Evolutionary conservation across 108 stramenopile species (phyloP).

Genomic region (Phaeodactylum tricornutum): DNA sequence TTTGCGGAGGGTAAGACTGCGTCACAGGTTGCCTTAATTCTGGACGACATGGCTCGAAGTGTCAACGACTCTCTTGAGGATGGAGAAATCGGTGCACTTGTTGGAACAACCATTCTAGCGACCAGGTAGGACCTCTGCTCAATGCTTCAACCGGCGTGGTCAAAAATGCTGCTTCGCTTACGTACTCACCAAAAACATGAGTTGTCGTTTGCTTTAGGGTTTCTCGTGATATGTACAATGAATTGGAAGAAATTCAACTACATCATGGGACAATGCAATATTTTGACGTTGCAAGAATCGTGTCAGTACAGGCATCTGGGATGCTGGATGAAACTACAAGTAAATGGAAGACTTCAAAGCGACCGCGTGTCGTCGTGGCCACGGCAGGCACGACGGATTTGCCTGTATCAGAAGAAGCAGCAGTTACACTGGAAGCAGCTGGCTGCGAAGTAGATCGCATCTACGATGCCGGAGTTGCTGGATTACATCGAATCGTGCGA

Average conservation of each 20-base stretch:
- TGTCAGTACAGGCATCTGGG: conserved; percentile 53
- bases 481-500: conserved; percentile 82
- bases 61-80: conserved; percentile 55
- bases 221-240: conserved; percentile 25
- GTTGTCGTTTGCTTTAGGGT: too few species aligned
- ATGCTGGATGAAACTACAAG: too few species aligned
- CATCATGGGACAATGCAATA: conserved; percentile 51
- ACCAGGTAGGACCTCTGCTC: conserved; percentile 57
- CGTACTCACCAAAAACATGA: too few species aligned
- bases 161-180: too few species aligned
- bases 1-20: conserved; percentile 77
- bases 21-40: conserved; percentile 56
- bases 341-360: too few species aligned
- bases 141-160: too few species aligned
- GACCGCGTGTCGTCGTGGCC: conserved; percentile 68
- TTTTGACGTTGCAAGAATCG: conserved; percentile 48
- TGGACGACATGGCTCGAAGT: conserved; percentile 76
- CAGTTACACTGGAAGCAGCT: conserved; percentile 47
- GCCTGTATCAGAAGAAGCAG: conserved; percentile 87
- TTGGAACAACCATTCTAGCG: conserved; percentile 54
- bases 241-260: conserved; percentile 25
- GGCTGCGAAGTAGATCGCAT: conserved; percentile 56
- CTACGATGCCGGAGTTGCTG: conserved; percentile 94
- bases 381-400: conserved; percentile 89
- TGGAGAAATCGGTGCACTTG: conserved; percentile 9